These are phyloP conservation scores for Allantophomopsis cytisporea DNA, from an alignment of 2,329 filamentous ascomycete genomes.

Conservation along the genomic window DNA sequence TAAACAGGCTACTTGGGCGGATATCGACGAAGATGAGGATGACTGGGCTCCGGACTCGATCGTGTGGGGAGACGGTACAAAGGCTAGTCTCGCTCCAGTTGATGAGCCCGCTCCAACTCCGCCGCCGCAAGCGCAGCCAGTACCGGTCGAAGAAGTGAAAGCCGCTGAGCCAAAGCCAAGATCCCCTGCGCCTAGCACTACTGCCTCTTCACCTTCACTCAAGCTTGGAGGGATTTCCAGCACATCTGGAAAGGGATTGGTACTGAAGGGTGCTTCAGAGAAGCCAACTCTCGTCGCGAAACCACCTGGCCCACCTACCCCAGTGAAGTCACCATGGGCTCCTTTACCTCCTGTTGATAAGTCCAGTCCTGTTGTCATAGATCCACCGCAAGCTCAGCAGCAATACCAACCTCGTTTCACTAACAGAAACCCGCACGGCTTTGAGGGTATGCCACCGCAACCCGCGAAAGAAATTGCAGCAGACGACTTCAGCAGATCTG, in stretches of 20 bases:
- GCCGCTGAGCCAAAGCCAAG: slow-evolving; percentile 13
- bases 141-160: slow-evolving; percentile 10
- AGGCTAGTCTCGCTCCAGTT: slow-evolving; percentile 56
- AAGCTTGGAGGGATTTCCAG: slow-evolving; percentile 13
- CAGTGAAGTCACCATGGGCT: slow-evolving; percentile 87
- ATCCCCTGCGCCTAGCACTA: slow-evolving; percentile 17
- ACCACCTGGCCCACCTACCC: slow-evolving; percentile 49
- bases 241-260: slow-evolving; percentile 37
- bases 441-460: slow-evolving; percentile 37
- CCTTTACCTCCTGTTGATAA: slow-evolving; percentile 74
- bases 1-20: slow-evolving; percentile 76
- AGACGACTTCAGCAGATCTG: slow-evolving; percentile 77
- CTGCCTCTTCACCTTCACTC: slow-evolving; percentile 13
- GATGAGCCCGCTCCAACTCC: slow-evolving; percentile 28
- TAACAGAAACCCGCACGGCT: slow-evolving; percentile 38
- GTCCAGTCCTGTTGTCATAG: slow-evolving; percentile 54
- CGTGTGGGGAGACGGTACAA: slow-evolving; percentile 80
- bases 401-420: slow-evolving; percentile 32
- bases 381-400: slow-evolving; percentile 30
- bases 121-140: slow-evolving; percentile 12
- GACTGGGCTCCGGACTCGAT: slow-evolving; percentile 79
- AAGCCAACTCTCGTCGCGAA: slow-evolving; percentile 65
- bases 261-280: slow-evolving; percentile 54
- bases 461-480: slow-evolving; percentile 75
- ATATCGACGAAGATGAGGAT: slow-evolving; percentile 80